A percentile compares a stretch with the other conserved stretches of the same genome.
These are phyloP conservation scores for Penicillium occitanis DNA, from an alignment of 2,329 filamentous ascomycete genomes.

Conservation along the genomic window DNA sequence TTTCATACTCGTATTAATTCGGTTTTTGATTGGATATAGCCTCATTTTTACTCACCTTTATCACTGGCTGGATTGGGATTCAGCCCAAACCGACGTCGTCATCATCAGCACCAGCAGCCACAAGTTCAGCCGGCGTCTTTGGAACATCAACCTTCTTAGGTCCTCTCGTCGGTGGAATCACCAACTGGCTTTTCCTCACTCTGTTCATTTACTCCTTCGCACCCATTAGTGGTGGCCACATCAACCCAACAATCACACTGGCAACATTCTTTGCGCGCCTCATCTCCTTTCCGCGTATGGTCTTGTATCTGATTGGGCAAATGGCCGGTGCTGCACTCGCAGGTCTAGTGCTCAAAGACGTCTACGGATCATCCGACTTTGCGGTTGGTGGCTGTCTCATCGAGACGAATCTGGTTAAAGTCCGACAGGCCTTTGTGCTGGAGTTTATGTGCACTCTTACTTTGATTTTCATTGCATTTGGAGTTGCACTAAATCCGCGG, in stretches of 20 bases:
- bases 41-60: slow-evolving; percentile 7
- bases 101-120: slow-evolving; percentile 27
- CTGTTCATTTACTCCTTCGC: slow-evolving; percentile 53
- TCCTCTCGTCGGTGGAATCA: slow-evolving; percentile 39
- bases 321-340: slow-evolving; percentile 47
- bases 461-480: slow-evolving; percentile 53
- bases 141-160: slow-evolving; percentile 31
- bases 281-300: slow-evolving; percentile 49
- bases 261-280: slow-evolving; percentile 54
- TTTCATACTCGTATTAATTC: neutral
- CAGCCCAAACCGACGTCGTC: slow-evolving; percentile 4
- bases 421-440: slow-evolving; percentile 47
- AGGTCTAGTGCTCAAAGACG: slow-evolving; percentile 43
- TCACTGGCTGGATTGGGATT: slow-evolving; percentile 26
- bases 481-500: slow-evolving; percentile 55
- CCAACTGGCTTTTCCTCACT: slow-evolving; percentile 45
- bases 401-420: slow-evolving; percentile 37
- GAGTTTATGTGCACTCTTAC: slow-evolving; percentile 51
- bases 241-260: slow-evolving; percentile 57
- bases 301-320: slow-evolving; percentile 52
- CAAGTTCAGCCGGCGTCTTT: slow-evolving; percentile 29
- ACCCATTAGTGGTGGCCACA: slow-evolving; percentile 53
- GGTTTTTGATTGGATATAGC: neutral
- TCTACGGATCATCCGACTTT: slow-evolving; percentile 31
- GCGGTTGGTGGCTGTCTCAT: slow-evolving; percentile 42